phyloP scores from a whole-genome alignment of 106 monocot genomes.

The Dendrobium nobile region DNA sequence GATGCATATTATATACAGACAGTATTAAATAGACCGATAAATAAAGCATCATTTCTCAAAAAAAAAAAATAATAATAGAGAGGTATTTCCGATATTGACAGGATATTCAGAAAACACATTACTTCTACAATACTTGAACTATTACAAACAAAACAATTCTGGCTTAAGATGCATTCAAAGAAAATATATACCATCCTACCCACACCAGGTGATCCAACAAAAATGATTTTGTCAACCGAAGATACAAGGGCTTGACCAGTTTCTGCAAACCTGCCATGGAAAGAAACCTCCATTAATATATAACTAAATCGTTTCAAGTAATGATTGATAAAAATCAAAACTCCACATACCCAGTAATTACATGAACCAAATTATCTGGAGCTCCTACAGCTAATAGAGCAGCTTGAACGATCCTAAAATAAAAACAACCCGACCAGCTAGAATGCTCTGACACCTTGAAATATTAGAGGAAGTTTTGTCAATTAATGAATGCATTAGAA shows the following conservation, averaged over 20 bases:
- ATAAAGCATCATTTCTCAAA: not conserved
- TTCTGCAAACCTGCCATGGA: constrained; percentile 74
- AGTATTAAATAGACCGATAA: not conserved
- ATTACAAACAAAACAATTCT: constrained; percentile 3
- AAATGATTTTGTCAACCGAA: constrained; percentile 97
- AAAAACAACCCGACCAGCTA: constrained; percentile 99
- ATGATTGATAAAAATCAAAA: not conserved
- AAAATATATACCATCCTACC: constrained; percentile 76
- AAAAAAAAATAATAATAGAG: not conserved
- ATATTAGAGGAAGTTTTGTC: not conserved
- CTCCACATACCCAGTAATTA: constrained; percentile 82
- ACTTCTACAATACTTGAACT: constrained; percentile 1
- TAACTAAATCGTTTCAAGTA: not conserved
- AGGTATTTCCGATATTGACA: not conserved
- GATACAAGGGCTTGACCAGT: constrained; percentile 99
- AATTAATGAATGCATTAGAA: not conserved
- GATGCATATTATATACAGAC: not conserved
- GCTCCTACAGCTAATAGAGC: constrained; percentile 94
- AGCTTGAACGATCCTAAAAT: constrained; percentile 86
- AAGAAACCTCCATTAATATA: not conserved
- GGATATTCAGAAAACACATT: not conserved
- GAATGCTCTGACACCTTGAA: constrained; percentile 97
- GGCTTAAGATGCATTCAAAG: not conserved
- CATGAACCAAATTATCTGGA: constrained; percentile 92
- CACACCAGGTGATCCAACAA: constrained; percentile 99